phyloP scores from a whole-genome alignment of 768 basidiomycete genomes.

The Tylopilus sp. region DNA sequence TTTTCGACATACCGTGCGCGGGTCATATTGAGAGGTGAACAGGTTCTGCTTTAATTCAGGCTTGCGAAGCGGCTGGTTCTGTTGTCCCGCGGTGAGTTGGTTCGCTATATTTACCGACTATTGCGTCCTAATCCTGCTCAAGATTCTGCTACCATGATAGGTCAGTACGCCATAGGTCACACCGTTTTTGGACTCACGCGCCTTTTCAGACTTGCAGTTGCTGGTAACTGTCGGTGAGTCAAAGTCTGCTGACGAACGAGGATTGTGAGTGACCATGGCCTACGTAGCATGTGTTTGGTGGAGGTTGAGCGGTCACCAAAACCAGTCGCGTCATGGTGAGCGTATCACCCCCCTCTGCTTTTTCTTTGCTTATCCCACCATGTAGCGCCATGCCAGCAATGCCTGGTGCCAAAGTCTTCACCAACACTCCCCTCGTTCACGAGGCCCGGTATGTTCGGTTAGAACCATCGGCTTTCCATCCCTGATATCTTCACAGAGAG shows the following conservation, averaged over 20 bases:
- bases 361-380: neutral
- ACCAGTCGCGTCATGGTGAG: constrained; percentile 89
- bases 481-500: constrained; percentile 50
- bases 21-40: constrained; percentile 8
- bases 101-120: neutral
- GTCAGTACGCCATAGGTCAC: constrained; percentile 32
- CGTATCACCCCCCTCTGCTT: neutral
- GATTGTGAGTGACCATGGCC: constrained; percentile 4
- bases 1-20: constrained; percentile 11
- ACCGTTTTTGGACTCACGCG: constrained; percentile 1
- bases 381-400: constrained; percentile 94
- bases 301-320: constrained; percentile 96
- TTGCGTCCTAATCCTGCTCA: constrained; percentile 14
- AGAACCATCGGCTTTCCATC: neutral
- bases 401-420: constrained; percentile 90
- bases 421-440: constrained; percentile 87
- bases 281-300: constrained; percentile 89
- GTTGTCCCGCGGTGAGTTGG: constrained; percentile 67
- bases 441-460: constrained; percentile 63
- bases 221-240: constrained; percentile 91
- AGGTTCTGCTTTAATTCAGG: constrained; percentile 96
- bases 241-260: constrained; percentile 1
- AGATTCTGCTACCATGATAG: constrained; percentile 89
- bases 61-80: constrained; percentile 87
- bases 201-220: constrained; percentile 78